Evolutionary conservation across 768 basidiomycete species (phyloP), one percentile per base, ranked within the genome.

Genomic region (Amanita brunnescens): DNA sequence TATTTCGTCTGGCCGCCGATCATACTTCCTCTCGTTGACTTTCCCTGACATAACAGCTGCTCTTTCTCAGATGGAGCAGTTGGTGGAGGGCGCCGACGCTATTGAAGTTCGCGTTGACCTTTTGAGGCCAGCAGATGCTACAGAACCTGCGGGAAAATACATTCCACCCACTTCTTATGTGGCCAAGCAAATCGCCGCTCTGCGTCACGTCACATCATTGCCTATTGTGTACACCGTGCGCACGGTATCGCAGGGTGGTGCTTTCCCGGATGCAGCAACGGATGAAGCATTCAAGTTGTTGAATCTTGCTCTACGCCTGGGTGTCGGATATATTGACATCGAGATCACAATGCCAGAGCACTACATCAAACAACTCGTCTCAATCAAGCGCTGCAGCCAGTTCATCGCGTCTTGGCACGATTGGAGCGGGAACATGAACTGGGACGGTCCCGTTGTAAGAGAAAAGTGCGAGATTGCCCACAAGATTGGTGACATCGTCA

Each of bases 321-420:
- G 87, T 6, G 84, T 91, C 52, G 96, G 98, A 66, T 99, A 93
- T 64, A 66, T 98, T 56, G 96, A 98, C 58, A 77, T 96, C 44
- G 95, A 99, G 67, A 80, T 89, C 50, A 77, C 83, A 0, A 83
- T 85, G 68, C 78, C 88, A 0, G 74, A 80, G 55, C 73, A 77
- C 44, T 61, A 72, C 44, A 79, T 94, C 52, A 72, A 73, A 26
- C 74, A 78, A 2, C 68, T 97, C 39, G 65, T 72, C 23, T 59
- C 70, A 10, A 72, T 70, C 48, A 95, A 92, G 64, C 83, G 89
- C 0, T 59, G 67, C 35, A 87, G 92, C 0, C 76, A 84, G 57
- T 79, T 97, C 60, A 84, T 99, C 52, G 88, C 91, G 0, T 96
- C 93, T 5, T 96, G 86, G 83, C 95, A 97, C 62, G 93, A 99